phyloP scores from a whole-genome alignment of 2,329 filamentous ascomycete genomes.

The Alternaria sp. region DNA sequence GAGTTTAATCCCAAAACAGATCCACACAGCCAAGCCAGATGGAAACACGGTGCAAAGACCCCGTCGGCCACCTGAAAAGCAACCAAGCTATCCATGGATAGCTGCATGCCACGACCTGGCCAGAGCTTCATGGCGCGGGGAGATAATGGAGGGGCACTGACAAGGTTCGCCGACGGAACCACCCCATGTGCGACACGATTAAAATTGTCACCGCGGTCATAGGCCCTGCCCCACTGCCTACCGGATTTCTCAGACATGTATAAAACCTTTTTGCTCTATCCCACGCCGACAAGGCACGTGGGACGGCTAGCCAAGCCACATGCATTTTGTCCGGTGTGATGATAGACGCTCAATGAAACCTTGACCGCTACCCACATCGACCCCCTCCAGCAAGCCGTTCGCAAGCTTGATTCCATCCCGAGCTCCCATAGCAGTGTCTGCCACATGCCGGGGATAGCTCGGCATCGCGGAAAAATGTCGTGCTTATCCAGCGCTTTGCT shows the following conservation, averaged over 20 bases:
- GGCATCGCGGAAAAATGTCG: conserved; percentile 29
- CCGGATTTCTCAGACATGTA: conserved; percentile 26
- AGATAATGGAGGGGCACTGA: conserved; percentile 24
- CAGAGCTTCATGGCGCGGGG: conserved; percentile 35
- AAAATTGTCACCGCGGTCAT: conserved; percentile 24
- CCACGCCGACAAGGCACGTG: conserved; percentile 29
- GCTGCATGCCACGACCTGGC: conserved; percentile 30
- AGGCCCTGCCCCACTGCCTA: conserved; percentile 19
- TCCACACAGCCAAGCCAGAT: conserved; percentile 33
- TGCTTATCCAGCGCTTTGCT: conserved; percentile 33
- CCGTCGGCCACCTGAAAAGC: conserved; percentile 37
- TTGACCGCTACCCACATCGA: conserved; percentile 5
- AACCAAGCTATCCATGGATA: conserved; percentile 26
- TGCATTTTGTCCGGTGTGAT: conserved; percentile 1
- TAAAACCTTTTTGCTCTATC: conserved; percentile 30
- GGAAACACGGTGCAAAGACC: conserved; percentile 23
- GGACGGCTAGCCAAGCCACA: conserved; percentile 23
- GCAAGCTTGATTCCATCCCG: conserved; percentile 29
- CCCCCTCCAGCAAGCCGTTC: conserved; percentile 6
- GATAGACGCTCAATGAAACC: conserved; percentile 7
- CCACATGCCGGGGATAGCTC: conserved; percentile 25
- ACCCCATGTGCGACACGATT: conserved; percentile 24
- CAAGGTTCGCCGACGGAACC: conserved; percentile 13
- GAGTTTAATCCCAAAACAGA: conserved; percentile 39
- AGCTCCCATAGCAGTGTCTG: conserved; percentile 1